Evolutionary conservation across 345 rosid species (phyloP), one percentile per base, ranked within the genome.

Genomic region (Lumnitzera littorea): DNA sequence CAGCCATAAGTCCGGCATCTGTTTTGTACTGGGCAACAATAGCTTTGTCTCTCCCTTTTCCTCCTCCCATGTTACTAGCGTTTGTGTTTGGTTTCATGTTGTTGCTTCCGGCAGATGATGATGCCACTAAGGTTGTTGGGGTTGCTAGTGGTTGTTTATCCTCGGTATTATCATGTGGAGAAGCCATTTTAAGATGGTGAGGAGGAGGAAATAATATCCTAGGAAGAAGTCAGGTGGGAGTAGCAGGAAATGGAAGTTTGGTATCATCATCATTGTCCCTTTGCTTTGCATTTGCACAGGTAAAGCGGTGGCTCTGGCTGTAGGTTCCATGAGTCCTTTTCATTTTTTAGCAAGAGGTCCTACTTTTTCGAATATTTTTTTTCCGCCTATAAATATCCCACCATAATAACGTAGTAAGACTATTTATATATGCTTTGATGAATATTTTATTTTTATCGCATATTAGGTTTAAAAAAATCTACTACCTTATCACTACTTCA

Each of bases 1-100:
- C 81, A 23, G 91, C 97, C 49, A 82, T 73, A 55, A 85, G 76
- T 56, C 76, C 79, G 29, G 94, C 97, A 57, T 91, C 97, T 2
- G 84, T 88, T 65, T 74, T 85, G 78, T 70, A 91, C 57, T 82
- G 91, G 43, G 85, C 87, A 11, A 53, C 11, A 62, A 84, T 70
- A 58, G 75, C 70, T 47, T 69, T 81, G 41, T 54, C 58, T 52
- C 52, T 14, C 76, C 74, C 70, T 78, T 65, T 62, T 15, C 55
- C 36, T 24, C 53, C 53, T 50, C 53, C 46, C 53, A 50, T 56
- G 76, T 11, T 53, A 59, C 47, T 51, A 59, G 23, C 50, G 58
- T 15, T 49, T 56, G 12, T 36, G 65, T 53, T 53, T 24, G 24
- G 16, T 24, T 53, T 53, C 5, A 11, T 53, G 56, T 13, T 36